Conservation (phyloP, 73 alveolate genomes). For the Paramecium primaurelia region DNA sequence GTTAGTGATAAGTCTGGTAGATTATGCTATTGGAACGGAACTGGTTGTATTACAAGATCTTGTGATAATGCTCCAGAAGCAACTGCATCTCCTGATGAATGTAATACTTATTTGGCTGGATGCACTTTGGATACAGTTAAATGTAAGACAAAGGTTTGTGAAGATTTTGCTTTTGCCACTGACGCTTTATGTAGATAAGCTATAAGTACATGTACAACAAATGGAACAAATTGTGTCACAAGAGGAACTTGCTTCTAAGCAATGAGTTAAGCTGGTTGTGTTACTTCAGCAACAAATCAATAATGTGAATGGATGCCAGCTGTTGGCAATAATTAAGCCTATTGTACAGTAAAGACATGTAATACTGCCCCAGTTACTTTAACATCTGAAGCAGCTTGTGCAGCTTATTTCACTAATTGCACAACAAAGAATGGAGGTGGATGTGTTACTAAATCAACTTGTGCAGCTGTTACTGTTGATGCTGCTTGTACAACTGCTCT, state of each 20-base stretch:
- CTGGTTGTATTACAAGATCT: background rate
- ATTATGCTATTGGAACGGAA: background rate
- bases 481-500: constrained; percentile 18
- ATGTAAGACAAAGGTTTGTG: background rate
- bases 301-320: background rate
- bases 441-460: background rate
- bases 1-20: background rate
- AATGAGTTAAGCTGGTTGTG: background rate
- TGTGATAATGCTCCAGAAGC: background rate
- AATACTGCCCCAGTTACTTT: constrained; percentile 6
- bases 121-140: background rate
- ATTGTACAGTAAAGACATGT: background rate
- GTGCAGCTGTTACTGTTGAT: background rate
- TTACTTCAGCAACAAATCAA: background rate
- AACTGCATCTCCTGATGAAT: background rate
- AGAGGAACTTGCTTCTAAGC: constrained; percentile 11
- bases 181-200: background rate
- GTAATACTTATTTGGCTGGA: background rate
- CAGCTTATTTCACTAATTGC: background rate
- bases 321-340: background rate
- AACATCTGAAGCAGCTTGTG: background rate
- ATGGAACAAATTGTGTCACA: background rate
- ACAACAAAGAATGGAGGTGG: constrained; percentile 42
- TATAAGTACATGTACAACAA: background rate
- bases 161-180: background rate